Base-by-base conservation (phyloP, 2,329 filamentous ascomycete species). In the Proliferodiscus dingleyae region DNA sequence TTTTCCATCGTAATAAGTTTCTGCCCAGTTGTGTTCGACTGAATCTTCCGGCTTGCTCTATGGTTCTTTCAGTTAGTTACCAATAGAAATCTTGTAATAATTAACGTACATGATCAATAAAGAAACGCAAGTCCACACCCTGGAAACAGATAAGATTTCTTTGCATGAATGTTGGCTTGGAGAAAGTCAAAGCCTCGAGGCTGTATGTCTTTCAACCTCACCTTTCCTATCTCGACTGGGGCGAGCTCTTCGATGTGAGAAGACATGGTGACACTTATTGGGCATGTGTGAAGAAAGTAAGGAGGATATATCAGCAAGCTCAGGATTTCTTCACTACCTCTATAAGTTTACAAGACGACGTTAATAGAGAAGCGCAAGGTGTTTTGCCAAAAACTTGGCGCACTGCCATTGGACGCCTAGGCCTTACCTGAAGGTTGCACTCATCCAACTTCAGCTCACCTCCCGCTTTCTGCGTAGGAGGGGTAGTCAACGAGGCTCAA, bases 1-100 rank as follows among this genome's bases (percentile, higher is more conserved):
- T 23, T 45, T 37, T 1, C 48, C 48, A 42, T 51, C 48, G 22
- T 45, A 47, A 2, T 32, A 21, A 9, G 38, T 38, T 2, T 51
- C 48, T 11, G 22, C 33, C 48, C 45, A 51, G 28, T 43, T 47
- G 13, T 47, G 39, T 8, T 38, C 41, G 5, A 18, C 22, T 19
- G 37, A 44, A 18, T 45, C 34, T 37, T 39, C 26, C 5, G 45
- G 38, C 26, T 45, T 47, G 22, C 21, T 34, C 48, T 51, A 34
- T 16, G 11, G n/a, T 28, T 5, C 6, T 11, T 2, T 18, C 5
- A 23, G 11, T 13, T 42, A 6, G 23, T 28, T 13, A 22, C 4
- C 43, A 39, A 3, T 18, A 13, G 13, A 16, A 7, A 34, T 19
- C 2, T 33, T n/a, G 30, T 6, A 15, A 18, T 13, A 34, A 18